Evolutionary conservation across 805 yeast genomes (phyloP), one percentile per base, ranked within the genome.

Genomic region (Torulaspora delbrueckii): DNA sequence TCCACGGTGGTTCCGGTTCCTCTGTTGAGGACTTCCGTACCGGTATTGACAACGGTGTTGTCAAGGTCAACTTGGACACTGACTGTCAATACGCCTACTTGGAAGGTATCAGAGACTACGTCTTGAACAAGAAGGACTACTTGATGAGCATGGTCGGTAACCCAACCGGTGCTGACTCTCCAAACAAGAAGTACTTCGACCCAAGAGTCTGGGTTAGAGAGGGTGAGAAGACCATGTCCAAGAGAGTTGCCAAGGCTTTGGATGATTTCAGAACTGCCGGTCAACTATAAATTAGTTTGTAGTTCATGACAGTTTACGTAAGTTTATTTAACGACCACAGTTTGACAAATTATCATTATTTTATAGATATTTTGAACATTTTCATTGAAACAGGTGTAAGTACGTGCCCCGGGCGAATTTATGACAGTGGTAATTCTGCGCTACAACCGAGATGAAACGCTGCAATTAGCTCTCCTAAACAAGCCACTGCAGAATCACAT

Each of bases 181-280:
- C 99, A 77, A 93, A 93, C 91, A 93, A 93, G 90, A 93, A 93
- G 79, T 89, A 76, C 88, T 93, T 88, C 70, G 99, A 93, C 78
- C 99, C 99, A 77, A 91, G 99, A 84, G 98, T 90, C 74, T 93
- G 99, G 99, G 97, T 93, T 59, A 90, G 98, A 82, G 98, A 91
- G 78, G 98, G 99, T 81, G 99, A 93, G 81, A 89, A 89, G 89
- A 89, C 97, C 68, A 91, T 93, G 97, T 59, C 82, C 58, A 74
- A 71, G 59, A 87, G 97, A 83, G 78, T 93, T 66, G 59, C 85
- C 52, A 84, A 81, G 71, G 95, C 95, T 65, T 78, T 93, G 70
- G 76, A 72, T 42, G 76, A 86, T 68, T 93, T 93, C 96, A 89
- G 83, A 78, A 77, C 95, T 60, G 74, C 77, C 67, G 71, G 71